Conservation (phyloP, 176 grass and related monocot genomes). For the Aegilops sharonensis region DNA sequence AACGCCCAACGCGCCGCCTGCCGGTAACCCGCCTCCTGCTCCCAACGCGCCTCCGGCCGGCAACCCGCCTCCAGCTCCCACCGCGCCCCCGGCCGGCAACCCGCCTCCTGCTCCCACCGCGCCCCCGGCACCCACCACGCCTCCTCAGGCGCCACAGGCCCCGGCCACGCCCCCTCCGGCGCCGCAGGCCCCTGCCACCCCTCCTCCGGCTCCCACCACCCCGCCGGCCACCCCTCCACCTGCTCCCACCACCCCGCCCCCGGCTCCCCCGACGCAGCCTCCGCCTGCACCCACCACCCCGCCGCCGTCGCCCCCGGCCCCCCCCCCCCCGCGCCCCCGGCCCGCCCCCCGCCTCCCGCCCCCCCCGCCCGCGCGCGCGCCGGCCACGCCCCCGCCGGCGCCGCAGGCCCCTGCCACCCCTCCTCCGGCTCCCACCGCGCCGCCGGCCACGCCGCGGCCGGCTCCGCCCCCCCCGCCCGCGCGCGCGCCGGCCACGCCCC, state of each 20-base stretch:
- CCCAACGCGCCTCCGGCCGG: constrained; percentile 34
- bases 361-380: too few relatives aligned
- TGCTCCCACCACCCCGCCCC: background rate
- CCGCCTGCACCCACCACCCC: constrained; percentile 18
- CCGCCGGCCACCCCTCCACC: constrained; percentile 19
- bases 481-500: too few relatives aligned
- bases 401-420: too few relatives aligned
- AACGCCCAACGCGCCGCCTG: constrained; percentile 22
- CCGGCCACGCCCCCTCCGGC: constrained; percentile 33
- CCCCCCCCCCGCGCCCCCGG: too few relatives aligned
- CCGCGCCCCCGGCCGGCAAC: constrained; percentile 17
- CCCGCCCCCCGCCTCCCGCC: too few relatives aligned
- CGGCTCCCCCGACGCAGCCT: background rate
- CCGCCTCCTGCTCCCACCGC: constrained; percentile 29
- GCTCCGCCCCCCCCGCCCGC: too few relatives aligned
- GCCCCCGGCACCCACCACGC: constrained; percentile 31
- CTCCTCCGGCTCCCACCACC: constrained; percentile 21
- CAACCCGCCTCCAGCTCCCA: constrained; percentile 27
- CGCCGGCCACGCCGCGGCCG: too few relatives aligned
- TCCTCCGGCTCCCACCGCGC: too few relatives aligned
- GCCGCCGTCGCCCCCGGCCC: constrained; percentile 20
- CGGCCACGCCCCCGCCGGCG: too few relatives aligned
- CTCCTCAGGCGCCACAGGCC: constrained; percentile 38
- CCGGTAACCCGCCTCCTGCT: background rate
- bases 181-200: background rate